Percentiles rank a stretch among this genome's conserved stretches.
These are phyloP conservation scores for Cladosporium halotolerans DNA, from an alignment of 2,329 filamentous ascomycete genomes.

Conservation along the genomic window DNA sequence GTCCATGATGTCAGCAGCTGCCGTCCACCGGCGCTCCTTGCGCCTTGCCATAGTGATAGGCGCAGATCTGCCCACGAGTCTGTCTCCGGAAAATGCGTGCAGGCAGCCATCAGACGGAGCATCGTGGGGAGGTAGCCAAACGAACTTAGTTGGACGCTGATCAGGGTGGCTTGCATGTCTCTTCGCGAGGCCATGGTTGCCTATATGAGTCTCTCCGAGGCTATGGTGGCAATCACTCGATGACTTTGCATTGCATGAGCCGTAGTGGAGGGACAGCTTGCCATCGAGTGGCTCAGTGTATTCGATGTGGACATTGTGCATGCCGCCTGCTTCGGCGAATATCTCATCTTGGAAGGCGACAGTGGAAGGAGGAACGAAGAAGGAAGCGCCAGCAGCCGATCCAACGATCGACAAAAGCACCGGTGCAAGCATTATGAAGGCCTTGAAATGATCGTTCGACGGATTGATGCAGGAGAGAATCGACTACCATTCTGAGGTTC, in stretches of 20 bases:
- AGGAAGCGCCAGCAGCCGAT: constrained; percentile 14
- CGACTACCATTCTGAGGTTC: no score
- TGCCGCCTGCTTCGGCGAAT: constrained; percentile 25
- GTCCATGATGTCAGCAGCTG: constrained; percentile 45
- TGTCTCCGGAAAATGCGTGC: constrained; percentile 38
- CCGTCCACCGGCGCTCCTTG: constrained; percentile 31
- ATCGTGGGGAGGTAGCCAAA: constrained; percentile 43
- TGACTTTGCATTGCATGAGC: constrained; percentile 35
- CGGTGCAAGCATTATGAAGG: constrained; percentile 13
- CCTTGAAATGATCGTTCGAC: background rate
- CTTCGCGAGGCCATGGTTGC: constrained; percentile 25
- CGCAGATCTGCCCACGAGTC: constrained; percentile 38
- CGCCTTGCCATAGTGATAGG: constrained; percentile 33
- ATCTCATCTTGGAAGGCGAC: constrained; percentile 23
- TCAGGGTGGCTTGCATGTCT: constrained; percentile 23
- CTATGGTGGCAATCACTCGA: constrained; percentile 38
- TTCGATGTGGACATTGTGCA: constrained; percentile 46
- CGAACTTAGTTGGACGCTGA: constrained; percentile 40
- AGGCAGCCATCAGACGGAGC: constrained; percentile 36
- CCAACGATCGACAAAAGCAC: constrained; percentile 13
- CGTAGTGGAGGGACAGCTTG: constrained; percentile 40
- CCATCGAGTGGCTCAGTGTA: constrained; percentile 40
- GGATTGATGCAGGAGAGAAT: background rate
- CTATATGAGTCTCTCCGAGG: constrained; percentile 37
- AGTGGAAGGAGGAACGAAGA: constrained; percentile 14